Evolutionary conservation across 208 protist genomes (phyloP).

Genomic region (Trypanosoma conorhini): DNA sequence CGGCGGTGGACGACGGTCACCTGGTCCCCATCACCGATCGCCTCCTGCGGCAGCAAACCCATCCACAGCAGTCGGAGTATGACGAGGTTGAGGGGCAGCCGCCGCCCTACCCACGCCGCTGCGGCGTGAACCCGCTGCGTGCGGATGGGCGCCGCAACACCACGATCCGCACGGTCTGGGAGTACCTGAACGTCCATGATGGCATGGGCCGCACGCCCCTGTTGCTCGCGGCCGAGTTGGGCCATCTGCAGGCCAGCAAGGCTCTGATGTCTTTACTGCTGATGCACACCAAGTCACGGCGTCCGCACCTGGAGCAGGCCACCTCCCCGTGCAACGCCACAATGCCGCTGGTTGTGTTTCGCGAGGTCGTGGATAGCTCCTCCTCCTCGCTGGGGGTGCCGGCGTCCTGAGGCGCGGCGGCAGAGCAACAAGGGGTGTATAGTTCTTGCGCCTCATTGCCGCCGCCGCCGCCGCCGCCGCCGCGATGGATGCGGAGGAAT

Average conservation of each 20-base stretch:
- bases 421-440: neutral
- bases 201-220: slow-evolving; percentile 31
- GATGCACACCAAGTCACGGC: neutral
- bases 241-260: slow-evolving; percentile 13
- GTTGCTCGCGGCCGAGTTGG: slow-evolving; percentile 33
- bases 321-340: too few species aligned
- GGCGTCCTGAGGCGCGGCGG: too few species aligned
- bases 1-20: slow-evolving; percentile 8
- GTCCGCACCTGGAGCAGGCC: neutral
- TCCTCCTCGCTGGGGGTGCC: too few species aligned
- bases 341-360: too few species aligned
- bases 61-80: neutral
- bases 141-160: neutral
- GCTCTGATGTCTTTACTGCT: slow-evolving; percentile 11
- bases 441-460: neutral
- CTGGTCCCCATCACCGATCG: slow-evolving; percentile 15
- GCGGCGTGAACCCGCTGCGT: neutral
- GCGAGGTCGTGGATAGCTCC: too few species aligned
- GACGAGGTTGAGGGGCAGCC: neutral
- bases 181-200: slow-evolving; percentile 28
- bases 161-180: slow-evolving; percentile 9
- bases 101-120: neutral
- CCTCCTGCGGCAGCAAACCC: neutral
- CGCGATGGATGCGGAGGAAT: neutral
- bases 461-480: too few species aligned